Percentiles rank a stretch among this genome's conserved stretches.
Conservation (phyloP, 2,329 filamentous ascomycete genomes). For the Ophiocordyceps camponoti-floridani region DNA sequence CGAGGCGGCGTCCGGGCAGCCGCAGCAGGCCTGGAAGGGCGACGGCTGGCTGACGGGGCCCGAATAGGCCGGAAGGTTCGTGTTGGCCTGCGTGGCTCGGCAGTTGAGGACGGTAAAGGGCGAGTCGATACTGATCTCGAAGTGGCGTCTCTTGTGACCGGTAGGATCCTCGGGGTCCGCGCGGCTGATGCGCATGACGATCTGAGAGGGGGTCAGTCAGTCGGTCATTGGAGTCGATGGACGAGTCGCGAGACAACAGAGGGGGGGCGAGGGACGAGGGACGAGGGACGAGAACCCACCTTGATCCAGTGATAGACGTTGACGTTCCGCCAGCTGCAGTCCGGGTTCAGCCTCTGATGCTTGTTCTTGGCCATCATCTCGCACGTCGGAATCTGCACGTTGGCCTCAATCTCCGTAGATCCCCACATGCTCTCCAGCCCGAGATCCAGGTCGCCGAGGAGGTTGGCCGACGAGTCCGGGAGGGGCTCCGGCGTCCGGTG, state of each 20-base stretch:
- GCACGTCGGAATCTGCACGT: conserved; percentile 79
- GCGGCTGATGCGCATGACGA: conserved; percentile 82
- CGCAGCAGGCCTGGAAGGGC: conserved; percentile 26
- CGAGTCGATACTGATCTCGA: conserved; percentile 92
- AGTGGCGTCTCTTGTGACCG: conserved; percentile 61
- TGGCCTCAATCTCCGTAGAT: conserved; percentile 88
- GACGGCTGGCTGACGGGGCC: conserved; percentile 30
- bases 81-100: conserved; percentile 83
- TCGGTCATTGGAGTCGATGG: too few species aligned
- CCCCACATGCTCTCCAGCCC: conserved; percentile 58
- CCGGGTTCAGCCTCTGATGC: conserved; percentile 53
- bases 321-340: conserved; percentile 86
- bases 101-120: conserved; percentile 88
- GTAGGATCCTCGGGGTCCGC: conserved; percentile 59
- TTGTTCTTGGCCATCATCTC: conserved; percentile 65
- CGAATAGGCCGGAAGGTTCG: conserved; percentile 62
- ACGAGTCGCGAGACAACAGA: too few species aligned
- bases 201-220: conserved; percentile 29
- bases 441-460: conserved; percentile 63
- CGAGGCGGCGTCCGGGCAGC: conserved; percentile 35
- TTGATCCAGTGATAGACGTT: conserved; percentile 96
- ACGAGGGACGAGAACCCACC: conserved; percentile 23
- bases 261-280: too few species aligned
- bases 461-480: conserved; percentile 43
- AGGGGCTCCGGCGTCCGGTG: conserved; percentile 21